A percentile compares a stretch with the other conserved stretches of the same genome.
Evolutionary conservation across 2,329 filamentous ascomycete genomes (phyloP).

Genomic region (Zarea fungicola): DNA sequence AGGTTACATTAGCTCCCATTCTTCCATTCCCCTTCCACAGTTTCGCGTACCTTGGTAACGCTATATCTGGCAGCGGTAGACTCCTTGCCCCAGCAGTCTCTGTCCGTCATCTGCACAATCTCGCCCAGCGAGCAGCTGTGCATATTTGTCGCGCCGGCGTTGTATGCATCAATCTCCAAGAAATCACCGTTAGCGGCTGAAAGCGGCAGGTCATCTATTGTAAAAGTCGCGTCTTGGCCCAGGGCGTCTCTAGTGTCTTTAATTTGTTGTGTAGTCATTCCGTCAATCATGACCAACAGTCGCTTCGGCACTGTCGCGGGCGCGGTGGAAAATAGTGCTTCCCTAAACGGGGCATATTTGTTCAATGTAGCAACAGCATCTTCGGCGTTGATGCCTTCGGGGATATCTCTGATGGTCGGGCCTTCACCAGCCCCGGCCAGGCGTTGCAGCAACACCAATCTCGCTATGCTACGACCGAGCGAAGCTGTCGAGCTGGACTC

Average conservation of each 20-base stretch:
- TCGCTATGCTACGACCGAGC: constrained; percentile 49
- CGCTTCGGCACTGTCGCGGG: constrained; percentile 39
- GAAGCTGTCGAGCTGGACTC: constrained; percentile 31
- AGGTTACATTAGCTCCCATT: constrained; percentile 18
- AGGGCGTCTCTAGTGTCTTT: constrained; percentile 36
- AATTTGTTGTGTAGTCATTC: constrained; percentile 43
- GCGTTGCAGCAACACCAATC: constrained; percentile 55
- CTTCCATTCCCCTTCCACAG: too few relatives aligned
- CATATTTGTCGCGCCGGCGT: constrained; percentile 30
- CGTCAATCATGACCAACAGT: constrained; percentile 55
- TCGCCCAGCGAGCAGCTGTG: constrained; percentile 34
- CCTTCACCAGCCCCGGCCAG: constrained; percentile 43
- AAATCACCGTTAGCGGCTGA: constrained; percentile 37
- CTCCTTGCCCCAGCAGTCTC: constrained; percentile 40
- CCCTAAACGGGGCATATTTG: constrained; percentile 49
- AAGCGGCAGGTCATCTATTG: constrained; percentile 41
- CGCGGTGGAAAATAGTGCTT: constrained; percentile 42
- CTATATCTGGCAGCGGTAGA: constrained; percentile 41
- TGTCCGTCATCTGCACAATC: constrained; percentile 37
- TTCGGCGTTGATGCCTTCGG: constrained; percentile 32
- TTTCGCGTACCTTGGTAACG: constrained; percentile 34
- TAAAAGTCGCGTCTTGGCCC: constrained; percentile 41
- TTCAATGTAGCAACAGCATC: constrained; percentile 54
- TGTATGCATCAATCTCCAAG: constrained; percentile 36
- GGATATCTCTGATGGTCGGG: constrained; percentile 43